These are phyloP conservation scores for Calocybe gangraenosa DNA, from an alignment of 768 basidiomycete genomes.

Conservation along the genomic window DNA sequence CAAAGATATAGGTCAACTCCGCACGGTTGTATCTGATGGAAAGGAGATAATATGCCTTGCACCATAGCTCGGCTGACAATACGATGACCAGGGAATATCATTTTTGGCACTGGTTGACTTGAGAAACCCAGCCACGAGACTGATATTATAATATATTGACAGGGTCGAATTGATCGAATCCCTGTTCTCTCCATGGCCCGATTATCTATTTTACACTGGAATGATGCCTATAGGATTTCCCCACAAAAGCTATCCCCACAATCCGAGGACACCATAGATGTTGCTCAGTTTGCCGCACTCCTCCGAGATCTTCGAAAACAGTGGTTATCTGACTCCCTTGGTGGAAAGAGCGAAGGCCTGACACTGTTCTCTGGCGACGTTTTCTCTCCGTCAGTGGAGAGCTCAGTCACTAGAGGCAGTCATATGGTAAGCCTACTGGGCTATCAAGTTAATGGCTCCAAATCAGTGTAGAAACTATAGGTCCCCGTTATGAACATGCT, in stretches of 20 bases:
- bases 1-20: neutral
- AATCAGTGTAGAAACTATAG: conserved; percentile 31
- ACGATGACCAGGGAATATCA: neutral
- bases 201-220: conserved; percentile 61
- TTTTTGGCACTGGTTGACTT: too few species aligned
- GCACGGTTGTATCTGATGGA: neutral
- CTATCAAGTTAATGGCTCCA: neutral
- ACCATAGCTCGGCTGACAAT: conserved; percentile 1
- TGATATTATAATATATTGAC: too few species aligned
- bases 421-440: conserved; percentile 65
- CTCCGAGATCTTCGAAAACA: conserved; percentile 55
- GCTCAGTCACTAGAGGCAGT: conserved; percentile 82
- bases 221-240: conserved; percentile 79
- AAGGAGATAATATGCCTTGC: neutral
- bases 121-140: too few species aligned
- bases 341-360: conserved; percentile 53
- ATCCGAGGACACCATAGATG: conserved; percentile 68
- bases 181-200: conserved; percentile 12
- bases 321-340: conserved; percentile 46
- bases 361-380: conserved; percentile 87
- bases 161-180: too few species aligned
- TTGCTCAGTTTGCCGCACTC: conserved; percentile 78
- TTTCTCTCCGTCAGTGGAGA: conserved; percentile 85
- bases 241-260: conserved; percentile 61
- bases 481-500: conserved; percentile 84